Evolutionary conservation across 2,329 filamentous ascomycete genomes (phyloP), one percentile per base, ranked within the genome.

Genomic region (Ascochyta pisi): DNA sequence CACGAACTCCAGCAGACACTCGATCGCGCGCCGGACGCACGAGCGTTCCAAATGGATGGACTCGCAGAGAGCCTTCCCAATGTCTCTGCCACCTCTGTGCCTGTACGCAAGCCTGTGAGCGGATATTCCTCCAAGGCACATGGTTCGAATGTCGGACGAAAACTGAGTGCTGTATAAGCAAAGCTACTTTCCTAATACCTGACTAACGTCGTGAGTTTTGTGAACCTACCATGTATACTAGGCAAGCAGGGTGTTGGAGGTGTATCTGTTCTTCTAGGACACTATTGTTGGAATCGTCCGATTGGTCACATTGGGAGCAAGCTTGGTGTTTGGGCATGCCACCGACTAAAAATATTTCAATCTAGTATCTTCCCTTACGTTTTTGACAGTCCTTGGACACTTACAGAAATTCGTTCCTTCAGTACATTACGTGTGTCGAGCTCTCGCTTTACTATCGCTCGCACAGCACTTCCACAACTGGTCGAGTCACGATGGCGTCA

Each of bases 71-170:
- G 40, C 12, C 38, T 65, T 12, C 60, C 64, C 2, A 48, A 52
- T n/a, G 22, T 59, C n/a, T 24, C 60, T 19, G 31, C 52, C 1
- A 54, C 44, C n/a, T 50, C 55, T 12, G 37, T 57, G 19, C 47
- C 61, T 4, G 51, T 50, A 27, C 64, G 63, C 22, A 65, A 65
- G 40, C 62, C 60, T 23, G 52, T 67, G 12, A 44, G 39, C 16
- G 50, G 54, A 5, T 33, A 41, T 15, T 31, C 38, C 2, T 16
- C 54, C 3, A 6, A 24, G 2, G 33, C 44, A 12, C 31, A 50
- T 4, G 29, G 46, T 24, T 31, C 27, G 15, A 29, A 31, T 16
- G 16, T 9, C 16, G 23, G 37, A 40, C 26, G 24, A n/a, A 15
- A 27, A 29, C 29, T 35, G 19, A 39, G 15, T 23, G 48, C 15